phyloP scores from a whole-genome alignment of 2,329 filamentous ascomycete genomes.

The Chalaropsis ovoidea region DNA sequence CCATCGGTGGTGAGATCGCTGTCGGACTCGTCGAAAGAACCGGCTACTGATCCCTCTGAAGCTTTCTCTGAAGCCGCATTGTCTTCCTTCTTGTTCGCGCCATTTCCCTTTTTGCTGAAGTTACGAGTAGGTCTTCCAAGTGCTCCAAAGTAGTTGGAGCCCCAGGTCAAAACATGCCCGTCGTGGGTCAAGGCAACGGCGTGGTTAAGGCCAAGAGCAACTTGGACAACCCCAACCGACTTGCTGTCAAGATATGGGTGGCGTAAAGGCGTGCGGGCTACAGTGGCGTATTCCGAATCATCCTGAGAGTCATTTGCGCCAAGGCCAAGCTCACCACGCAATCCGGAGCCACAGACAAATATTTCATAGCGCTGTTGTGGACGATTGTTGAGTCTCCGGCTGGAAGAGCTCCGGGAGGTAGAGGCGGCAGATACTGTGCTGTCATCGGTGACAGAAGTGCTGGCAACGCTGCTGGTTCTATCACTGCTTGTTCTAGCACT shows the following conservation, averaged over 20 bases:
- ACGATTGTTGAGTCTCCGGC: neutral
- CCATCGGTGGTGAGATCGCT: constrained; percentile 32
- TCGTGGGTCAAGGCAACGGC: constrained; percentile 51
- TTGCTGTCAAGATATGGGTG: constrained; percentile 46
- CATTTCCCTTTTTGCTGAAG: neutral
- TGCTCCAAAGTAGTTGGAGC: constrained; percentile 56
- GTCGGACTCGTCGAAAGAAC: constrained; percentile 27
- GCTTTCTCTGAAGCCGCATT: neutral
- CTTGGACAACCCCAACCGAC: constrained; percentile 48
- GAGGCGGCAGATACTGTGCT: neutral
- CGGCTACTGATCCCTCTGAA: neutral
- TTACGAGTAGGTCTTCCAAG: constrained; percentile 45
- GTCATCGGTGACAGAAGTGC: neutral
- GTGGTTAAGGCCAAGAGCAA: constrained; percentile 56
- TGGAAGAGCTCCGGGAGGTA: neutral
- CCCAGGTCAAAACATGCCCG: constrained; percentile 55
- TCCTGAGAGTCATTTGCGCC: constrained; percentile 27
- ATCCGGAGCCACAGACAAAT: constrained; percentile 53
- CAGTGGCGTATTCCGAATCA: neutral
- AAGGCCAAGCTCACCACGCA: constrained; percentile 51
- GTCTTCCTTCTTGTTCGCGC: neutral
- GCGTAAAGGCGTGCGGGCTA: constrained; percentile 33
- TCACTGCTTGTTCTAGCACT: neutral
- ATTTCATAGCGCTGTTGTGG: constrained; percentile 47
- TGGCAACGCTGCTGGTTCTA: neutral